Evolutionary conservation across 805 yeast genomes (phyloP), one percentile per base, ranked within the genome.

Genomic region (Suhomyces sp.): DNA sequence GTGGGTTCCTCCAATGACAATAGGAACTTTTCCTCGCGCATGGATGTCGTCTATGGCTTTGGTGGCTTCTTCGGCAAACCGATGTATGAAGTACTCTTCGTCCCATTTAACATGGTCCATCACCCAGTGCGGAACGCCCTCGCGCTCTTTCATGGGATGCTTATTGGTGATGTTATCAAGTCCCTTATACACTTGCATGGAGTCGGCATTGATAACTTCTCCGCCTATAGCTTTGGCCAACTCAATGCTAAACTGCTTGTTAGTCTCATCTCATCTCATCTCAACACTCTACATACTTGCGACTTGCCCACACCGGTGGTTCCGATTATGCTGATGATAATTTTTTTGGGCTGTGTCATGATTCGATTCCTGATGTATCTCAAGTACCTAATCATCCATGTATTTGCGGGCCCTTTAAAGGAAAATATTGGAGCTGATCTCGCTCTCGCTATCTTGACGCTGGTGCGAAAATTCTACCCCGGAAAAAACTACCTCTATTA

Each of bases 281-380:
- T 31, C 35, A 5, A 6, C 15, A 6, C 17, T 2, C 21, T 40
- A 69, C 75, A 33, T 61, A 82, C 78, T 59, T 89, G 90, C 0
- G 97, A 92, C 64, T 93, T 93, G 0, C 99, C 99, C 10, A 91
- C 97, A 0, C 98, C 99, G 0, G 99, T 93, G 33, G 97, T 92
- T 0, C 99, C 99, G 3, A 88, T 87, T 15, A 89, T 80, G 13
- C 89, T 83, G 24, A 87, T 77, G 4, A 89, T 62, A 53, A 59
- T 66, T 53, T 67, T 68, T 55, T 67, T 71, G 10, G 69, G 67
- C 44, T 58, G 52, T 7, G 71, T 69, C 67, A 65, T 67, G n/a
- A 63, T 47, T 43, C 57, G 50, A 51, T 66, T 70, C 52, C 58
- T 65, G 35, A 60, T 22, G 56, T 56, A 53, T 24, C 53, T 44